These are phyloP conservation scores for Lablab purpureus DNA, from an alignment of 306 rosid species.

Conservation along the genomic window DNA sequence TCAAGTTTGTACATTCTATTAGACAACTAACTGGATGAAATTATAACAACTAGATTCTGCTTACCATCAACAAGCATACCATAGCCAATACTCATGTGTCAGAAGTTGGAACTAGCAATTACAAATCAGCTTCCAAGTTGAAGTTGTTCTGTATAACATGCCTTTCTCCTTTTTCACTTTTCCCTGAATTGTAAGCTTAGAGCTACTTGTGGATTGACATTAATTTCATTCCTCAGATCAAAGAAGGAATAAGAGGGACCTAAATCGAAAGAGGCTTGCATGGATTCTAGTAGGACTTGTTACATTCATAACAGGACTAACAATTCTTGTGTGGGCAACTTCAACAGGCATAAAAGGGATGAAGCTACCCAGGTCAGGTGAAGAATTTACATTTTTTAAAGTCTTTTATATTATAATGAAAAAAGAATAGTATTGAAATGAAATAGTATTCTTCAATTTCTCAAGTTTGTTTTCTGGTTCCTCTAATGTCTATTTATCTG, in stretches of 20 bases:
- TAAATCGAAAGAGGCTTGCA: not conserved
- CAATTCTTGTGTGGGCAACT: not conserved
- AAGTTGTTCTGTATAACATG: not conserved
- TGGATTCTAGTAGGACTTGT: not conserved
- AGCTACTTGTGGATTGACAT: not conserved
- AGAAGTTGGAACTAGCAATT: not conserved
- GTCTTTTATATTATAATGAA: not conserved
- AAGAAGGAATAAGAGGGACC: not conserved
- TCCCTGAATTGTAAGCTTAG: not conserved
- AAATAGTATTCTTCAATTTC: not conserved
- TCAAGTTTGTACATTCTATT: not conserved
- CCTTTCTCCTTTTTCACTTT: not conserved
- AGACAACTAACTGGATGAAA: not conserved
- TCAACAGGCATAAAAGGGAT: not conserved
- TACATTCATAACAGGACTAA: not conserved
- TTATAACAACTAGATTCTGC: not conserved
- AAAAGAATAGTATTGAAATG: not conserved
- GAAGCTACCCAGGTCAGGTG: not conserved
- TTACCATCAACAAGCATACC: not conserved
- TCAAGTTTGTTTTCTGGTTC: not conserved
- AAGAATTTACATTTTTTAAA: not conserved
- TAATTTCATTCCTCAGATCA: not conserved
- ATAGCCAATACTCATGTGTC: not conserved
- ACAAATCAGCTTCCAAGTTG: not conserved
- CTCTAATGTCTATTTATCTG: not conserved